Conservation (phyloP, 768 basidiomycete species). For the Aureoboletus auriporus region DNA sequence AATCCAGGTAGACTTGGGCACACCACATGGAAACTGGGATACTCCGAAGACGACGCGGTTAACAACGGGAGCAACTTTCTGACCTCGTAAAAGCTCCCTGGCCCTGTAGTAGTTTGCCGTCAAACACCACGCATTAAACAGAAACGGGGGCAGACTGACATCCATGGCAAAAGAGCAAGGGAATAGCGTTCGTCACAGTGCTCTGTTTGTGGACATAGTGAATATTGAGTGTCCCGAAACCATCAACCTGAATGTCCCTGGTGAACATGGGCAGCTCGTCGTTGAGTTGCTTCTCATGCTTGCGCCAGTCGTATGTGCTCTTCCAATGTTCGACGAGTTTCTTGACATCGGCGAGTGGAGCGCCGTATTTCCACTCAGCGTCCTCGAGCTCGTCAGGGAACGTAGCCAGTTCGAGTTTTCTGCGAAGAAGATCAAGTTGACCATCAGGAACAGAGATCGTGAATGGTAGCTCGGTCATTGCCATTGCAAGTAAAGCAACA, state of each 20-base stretch:
- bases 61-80: conserved; percentile 55
- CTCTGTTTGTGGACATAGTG: conserved; percentile 61
- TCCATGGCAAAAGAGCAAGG: conserved; percentile 59
- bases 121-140: neutral
- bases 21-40: conserved; percentile 63
- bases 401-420: conserved; percentile 43
- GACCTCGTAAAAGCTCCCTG: conserved; percentile 56
- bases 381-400: conserved; percentile 60
- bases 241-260: conserved; percentile 44
- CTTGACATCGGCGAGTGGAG: conserved; percentile 44
- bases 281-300: conserved; percentile 48
- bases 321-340: conserved; percentile 49
- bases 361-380: conserved; percentile 49
- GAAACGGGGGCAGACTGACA: conserved; percentile 31
- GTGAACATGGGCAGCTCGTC: conserved; percentile 53
- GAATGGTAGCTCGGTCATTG: conserved; percentile 41
- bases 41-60: conserved; percentile 33
- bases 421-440: conserved; percentile 35
- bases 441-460: conserved; percentile 43
- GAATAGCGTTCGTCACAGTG: conserved; percentile 41
- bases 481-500: neutral
- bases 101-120: conserved; percentile 40
- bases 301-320: conserved; percentile 53
- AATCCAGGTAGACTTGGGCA: conserved; percentile 55
- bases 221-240: conserved; percentile 45